Evolutionary conservation across 768 basidiomycete species (phyloP).

Genomic region (Austroboletus eburneus): DNA sequence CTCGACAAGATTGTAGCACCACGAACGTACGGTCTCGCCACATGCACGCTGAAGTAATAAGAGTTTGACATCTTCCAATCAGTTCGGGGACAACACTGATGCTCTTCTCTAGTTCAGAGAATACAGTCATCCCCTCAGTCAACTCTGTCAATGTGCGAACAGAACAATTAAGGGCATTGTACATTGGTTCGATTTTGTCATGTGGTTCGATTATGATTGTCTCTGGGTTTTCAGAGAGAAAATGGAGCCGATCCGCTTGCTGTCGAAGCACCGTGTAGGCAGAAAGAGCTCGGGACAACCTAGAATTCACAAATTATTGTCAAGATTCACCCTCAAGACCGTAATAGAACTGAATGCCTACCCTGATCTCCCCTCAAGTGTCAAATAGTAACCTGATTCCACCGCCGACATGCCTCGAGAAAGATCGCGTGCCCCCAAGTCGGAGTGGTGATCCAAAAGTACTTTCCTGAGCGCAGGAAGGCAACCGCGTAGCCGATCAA

Average conservation of each 20-base stretch:
- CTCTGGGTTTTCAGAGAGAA: constrained; percentile 17
- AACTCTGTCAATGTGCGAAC: constrained; percentile 37
- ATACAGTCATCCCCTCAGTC: constrained; percentile 30
- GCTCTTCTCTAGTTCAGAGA: constrained; percentile 30
- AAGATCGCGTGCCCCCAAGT: constrained; percentile 83
- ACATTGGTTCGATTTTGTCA: constrained; percentile 16
- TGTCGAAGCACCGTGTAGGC: constrained; percentile 11
- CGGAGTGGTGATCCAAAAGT: constrained; percentile 69
- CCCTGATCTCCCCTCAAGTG: constrained; percentile 59
- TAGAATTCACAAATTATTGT: neutral
- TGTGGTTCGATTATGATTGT: constrained; percentile 16
- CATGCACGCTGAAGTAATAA: constrained; percentile 22
- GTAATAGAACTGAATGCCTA: constrained; percentile 37
- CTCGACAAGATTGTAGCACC: constrained; percentile 19
- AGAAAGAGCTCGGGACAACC: constrained; percentile 20
- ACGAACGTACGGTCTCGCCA: constrained; percentile 27
- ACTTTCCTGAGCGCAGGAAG: constrained; percentile 64
- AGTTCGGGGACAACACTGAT: constrained; percentile 18
- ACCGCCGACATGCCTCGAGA: constrained; percentile 72
- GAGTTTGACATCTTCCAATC: constrained; percentile 24
- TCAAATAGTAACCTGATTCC: constrained; percentile 73
- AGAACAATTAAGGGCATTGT: constrained; percentile 13
- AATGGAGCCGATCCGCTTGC: constrained; percentile 16
- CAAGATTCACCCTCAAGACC: neutral
- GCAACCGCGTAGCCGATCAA: constrained; percentile 55